These are phyloP conservation scores for Leccinum arenicola DNA, from an alignment of 768 basidiomycete species.

Conservation along the genomic window DNA sequence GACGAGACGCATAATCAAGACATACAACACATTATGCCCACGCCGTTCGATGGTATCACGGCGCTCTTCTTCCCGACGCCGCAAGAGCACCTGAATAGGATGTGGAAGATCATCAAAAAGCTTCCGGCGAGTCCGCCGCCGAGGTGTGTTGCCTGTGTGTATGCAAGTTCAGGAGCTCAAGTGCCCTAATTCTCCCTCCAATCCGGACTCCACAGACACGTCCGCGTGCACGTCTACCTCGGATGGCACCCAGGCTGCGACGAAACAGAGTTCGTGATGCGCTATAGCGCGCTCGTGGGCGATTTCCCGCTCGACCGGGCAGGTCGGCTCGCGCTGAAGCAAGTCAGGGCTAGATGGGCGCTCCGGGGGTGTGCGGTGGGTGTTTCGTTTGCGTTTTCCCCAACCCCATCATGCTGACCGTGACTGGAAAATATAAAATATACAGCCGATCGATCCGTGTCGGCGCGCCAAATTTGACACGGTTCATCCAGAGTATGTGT, in stretches of 20 bases:
- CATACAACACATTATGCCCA: not conserved
- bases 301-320: constrained; percentile 26
- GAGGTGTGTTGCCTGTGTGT: constrained; percentile 5
- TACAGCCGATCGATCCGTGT: constrained; percentile 23
- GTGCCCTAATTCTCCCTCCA: not conserved
- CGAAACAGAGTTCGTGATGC: constrained; percentile 29
- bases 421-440: not conserved
- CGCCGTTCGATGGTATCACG: constrained; percentile 12
- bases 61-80: constrained; percentile 15
- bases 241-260: constrained; percentile 29
- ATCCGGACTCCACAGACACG: constrained; percentile 17
- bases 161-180: not conserved
- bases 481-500: constrained; percentile 24
- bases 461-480: constrained; percentile 20
- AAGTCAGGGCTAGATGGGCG: constrained; percentile 21
- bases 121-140: constrained; percentile 18
- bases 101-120: constrained; percentile 22
- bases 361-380: constrained; percentile 25
- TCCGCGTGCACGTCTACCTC: constrained; percentile 32
- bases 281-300: constrained; percentile 24
- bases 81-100: constrained; percentile 21
- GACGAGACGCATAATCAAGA: not conserved
- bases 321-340: constrained; percentile 19
- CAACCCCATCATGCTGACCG: not conserved
- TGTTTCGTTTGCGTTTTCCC: not conserved